These are phyloP conservation scores for Zostera marina DNA, from an alignment of 116 monocot species.

Conservation along the genomic window DNA sequence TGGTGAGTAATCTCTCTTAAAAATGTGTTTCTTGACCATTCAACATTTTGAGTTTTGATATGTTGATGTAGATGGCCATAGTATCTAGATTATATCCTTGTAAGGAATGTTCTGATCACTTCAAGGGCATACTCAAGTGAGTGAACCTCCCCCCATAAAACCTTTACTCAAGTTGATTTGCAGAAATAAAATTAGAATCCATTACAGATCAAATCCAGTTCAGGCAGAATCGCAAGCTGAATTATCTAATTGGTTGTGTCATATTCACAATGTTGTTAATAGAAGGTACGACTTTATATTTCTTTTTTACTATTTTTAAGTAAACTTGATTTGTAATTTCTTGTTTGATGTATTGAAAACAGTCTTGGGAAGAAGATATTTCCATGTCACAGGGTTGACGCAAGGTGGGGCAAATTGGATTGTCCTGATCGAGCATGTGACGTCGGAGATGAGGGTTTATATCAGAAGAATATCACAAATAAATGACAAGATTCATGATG, in stretches of 20 bases:
- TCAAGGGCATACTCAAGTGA: constrained; percentile 79
- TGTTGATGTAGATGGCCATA: constrained; percentile 57
- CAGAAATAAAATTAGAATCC: too few relatives aligned
- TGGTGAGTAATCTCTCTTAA: constrained; percentile 32
- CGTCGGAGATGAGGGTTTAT: constrained; percentile 24
- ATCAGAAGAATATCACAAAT: background rate
- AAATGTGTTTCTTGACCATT: background rate
- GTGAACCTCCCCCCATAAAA: background rate
- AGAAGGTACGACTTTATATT: constrained; percentile 40
- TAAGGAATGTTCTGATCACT: constrained; percentile 82
- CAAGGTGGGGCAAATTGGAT: constrained; percentile 83
- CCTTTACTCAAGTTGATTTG: background rate
- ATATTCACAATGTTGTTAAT: constrained; percentile 84
- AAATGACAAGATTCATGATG: background rate
- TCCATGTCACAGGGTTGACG: constrained; percentile 74
- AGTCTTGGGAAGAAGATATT: constrained; percentile 77
- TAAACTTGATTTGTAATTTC: background rate
- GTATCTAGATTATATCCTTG: constrained; percentile 84
- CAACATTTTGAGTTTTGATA: background rate
- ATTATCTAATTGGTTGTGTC: constrained; percentile 85
- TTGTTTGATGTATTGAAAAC: constrained; percentile 3
- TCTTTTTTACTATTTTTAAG: background rate
- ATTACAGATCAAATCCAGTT: constrained; percentile 63
- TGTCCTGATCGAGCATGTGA: constrained; percentile 72
- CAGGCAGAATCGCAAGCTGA: constrained; percentile 76